Evolutionary conservation across 2,329 filamentous ascomycete species (phyloP), one percentile per base, ranked within the genome.

Genomic region (Coleophoma eucalyptorum): DNA sequence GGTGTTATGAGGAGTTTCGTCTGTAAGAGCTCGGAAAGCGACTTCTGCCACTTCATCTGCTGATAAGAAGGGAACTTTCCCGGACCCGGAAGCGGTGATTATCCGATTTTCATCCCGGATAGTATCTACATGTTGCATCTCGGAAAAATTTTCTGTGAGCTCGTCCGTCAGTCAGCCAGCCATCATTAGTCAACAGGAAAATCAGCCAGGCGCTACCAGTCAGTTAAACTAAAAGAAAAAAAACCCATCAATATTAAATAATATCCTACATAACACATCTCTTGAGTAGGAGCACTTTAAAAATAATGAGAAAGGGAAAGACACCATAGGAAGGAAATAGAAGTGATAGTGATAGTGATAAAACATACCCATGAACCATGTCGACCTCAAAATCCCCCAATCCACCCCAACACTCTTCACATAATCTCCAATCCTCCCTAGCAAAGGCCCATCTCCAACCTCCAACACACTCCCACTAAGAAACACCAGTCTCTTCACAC

Each of bases 11-110:
- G 70, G 54, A 11, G 68, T 60, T 21, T 63, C 50, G 16, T 69
- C 65, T 7, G 67, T 72, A 40, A 79, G 61, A 1, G 69, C 66
- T 40, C 65, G 58, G 50, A 69, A 67, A 1, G 71, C 74, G 3
- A 75, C 70, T 4, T 67, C 68, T 0, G 75, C 74, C 46, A 79
- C 75, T 50, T 79, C 76, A 26, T 69, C 61, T 5, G 69, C 69
- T 13, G 70, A 70, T 5, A 79, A 65, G 60, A 73, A 77, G 0
- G 74, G 72, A n/a, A 77, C 64, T 53, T 66, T 70, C 19, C 75
- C 76, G 7, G 68, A 53, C 2, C 66, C 69, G 1, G 70, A 67
- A 0, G 74, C 73, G 6, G 73, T 72, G 55, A 72, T 71, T 13
- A 78, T 65, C 43, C 61, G 68, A 55, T 66, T 64, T 47, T 73